Percentiles rank a stretch among this genome's conserved stretches.
Conservation (phyloP, 2,329 filamentous ascomycete genomes). For the Talaromyces sp. region DNA sequence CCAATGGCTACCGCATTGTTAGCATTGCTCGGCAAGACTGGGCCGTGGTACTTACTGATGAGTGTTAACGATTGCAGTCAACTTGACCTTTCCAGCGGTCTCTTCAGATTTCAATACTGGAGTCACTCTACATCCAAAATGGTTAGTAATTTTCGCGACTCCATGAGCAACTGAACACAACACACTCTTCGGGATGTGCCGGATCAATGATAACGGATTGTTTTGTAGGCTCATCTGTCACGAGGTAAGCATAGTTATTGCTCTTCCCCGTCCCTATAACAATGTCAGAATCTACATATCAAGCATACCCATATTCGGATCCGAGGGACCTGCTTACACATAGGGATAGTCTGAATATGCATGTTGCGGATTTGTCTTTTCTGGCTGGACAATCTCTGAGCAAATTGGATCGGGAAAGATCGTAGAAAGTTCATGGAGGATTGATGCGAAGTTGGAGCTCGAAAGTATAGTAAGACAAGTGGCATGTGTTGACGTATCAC, state of each 20-base stretch:
- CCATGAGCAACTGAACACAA: slow-evolving; percentile 6
- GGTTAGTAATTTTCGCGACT: neutral
- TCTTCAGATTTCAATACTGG: slow-evolving; percentile 70
- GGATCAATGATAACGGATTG: slow-evolving; percentile 51
- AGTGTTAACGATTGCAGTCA: slow-evolving; percentile 90
- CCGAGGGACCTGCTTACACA: slow-evolving; percentile 42
- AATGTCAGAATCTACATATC: neutral
- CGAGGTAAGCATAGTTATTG: slow-evolving; percentile 53
- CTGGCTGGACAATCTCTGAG: neutral
- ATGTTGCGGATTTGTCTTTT: slow-evolving; percentile 33
- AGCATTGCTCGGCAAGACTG: neutral
- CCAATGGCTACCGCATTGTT: slow-evolving; percentile 62
- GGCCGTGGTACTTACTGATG: slow-evolving; percentile 69
- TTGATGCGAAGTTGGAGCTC: neutral
- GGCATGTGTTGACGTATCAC: slow-evolving; percentile 9
- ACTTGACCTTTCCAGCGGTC: slow-evolving; percentile 66
- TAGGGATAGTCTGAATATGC: slow-evolving; percentile 53
- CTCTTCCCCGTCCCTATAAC: slow-evolving; percentile 36
- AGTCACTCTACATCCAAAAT: slow-evolving; percentile 48
- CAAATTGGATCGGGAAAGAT: slow-evolving; percentile 8
- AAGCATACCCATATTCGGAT: neutral
- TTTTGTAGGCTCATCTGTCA: slow-evolving; percentile 48
- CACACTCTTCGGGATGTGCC: slow-evolving; percentile 50
- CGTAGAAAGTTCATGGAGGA: slow-evolving; percentile 30
- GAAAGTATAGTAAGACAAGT: neutral